Evolutionary conservation across 768 basidiomycete species (phyloP).

Genomic region (Strobilomyces dryophilus): DNA sequence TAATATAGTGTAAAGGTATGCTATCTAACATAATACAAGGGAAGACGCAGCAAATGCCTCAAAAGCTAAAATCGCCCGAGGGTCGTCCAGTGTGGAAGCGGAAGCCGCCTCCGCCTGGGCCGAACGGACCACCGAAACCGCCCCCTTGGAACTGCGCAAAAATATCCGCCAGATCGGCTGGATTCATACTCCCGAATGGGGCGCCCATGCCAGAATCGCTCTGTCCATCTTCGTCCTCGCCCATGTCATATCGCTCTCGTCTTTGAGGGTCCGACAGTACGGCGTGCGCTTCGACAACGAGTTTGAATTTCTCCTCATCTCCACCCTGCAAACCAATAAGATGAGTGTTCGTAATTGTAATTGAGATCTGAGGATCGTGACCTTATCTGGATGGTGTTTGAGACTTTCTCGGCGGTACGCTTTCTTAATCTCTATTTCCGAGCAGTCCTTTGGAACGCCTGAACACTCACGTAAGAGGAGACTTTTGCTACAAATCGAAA

Average conservation of each 20-base stretch:
- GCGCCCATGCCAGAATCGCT: constrained; percentile 38
- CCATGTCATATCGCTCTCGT: constrained; percentile 73
- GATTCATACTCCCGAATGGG: constrained; percentile 36
- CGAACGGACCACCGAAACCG: constrained; percentile 16
- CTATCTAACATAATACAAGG: neutral
- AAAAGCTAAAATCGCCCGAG: constrained; percentile 17
- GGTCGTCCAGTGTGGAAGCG: constrained; percentile 21
- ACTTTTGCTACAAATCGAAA: neutral
- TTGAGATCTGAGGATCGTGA: constrained; percentile 18
- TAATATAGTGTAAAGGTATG: constrained; percentile 8
- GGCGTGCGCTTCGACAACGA: constrained; percentile 76
- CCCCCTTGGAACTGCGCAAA: constrained; percentile 59
- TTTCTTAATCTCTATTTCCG: constrained; percentile 80
- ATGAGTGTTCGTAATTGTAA: constrained; percentile 3
- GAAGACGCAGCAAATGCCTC: constrained; percentile 1
- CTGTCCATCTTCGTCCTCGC: constrained; percentile 76
- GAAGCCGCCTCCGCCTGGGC: constrained; percentile 29
- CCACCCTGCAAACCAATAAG: constrained; percentile 56
- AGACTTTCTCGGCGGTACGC: constrained; percentile 85
- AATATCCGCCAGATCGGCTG: constrained; percentile 56
- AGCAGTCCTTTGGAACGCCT: constrained; percentile 49
- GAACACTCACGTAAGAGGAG: constrained; percentile 5
- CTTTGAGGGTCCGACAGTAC: constrained; percentile 75
- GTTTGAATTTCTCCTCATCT: constrained; percentile 94
- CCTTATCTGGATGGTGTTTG: constrained; percentile 85